phyloP scores from a whole-genome alignment of 345 rosid genomes.

The Gossypium ekmanianum region DNA sequence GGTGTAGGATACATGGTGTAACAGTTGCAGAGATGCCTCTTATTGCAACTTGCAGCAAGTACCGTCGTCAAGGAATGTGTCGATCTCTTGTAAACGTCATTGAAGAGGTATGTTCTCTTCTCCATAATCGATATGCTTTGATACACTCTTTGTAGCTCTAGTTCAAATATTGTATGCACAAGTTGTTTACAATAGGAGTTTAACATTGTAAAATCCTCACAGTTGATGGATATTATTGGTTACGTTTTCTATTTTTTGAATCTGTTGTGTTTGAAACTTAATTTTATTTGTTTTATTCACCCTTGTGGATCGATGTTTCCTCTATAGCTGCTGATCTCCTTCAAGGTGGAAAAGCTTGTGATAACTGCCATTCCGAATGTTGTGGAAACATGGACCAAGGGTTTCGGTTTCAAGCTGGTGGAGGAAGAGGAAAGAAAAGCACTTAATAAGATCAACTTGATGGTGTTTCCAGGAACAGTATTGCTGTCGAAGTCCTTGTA shows the following conservation, averaged over 20 bases:
- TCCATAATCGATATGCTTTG: neutral
- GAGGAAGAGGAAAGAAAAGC: conserved; percentile 52
- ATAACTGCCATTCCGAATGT: conserved; percentile 80
- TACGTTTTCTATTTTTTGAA: neutral
- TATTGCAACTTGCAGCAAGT: conserved; percentile 86
- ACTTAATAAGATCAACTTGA: conserved; percentile 60
- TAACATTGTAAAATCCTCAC: neutral
- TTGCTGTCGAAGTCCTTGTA: conserved; percentile 60
- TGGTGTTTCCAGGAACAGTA: conserved; percentile 84
- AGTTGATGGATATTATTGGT: neutral
- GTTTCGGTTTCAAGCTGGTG: conserved; percentile 70
- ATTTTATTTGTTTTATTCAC: neutral
- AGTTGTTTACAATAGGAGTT: neutral
- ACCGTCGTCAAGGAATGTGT: conserved; percentile 92
- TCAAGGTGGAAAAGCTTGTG: conserved; percentile 82
- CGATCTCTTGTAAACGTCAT: conserved; percentile 66
- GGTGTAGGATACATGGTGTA: conserved; percentile 68
- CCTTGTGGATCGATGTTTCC: conserved; percentile 15
- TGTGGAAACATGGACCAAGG: conserved; percentile 79
- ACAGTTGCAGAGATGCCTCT: conserved; percentile 96
- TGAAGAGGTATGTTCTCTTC: conserved; percentile 58
- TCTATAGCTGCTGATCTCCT: conserved; percentile 52
- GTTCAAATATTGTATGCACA: neutral
- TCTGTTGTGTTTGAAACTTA: neutral
- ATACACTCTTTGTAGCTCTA: neutral